A percentile compares a stretch with the other conserved stretches of the same genome.
Conservation (phyloP, 2,329 filamentous ascomycete genomes). For the Arthroderma uncinatum region DNA sequence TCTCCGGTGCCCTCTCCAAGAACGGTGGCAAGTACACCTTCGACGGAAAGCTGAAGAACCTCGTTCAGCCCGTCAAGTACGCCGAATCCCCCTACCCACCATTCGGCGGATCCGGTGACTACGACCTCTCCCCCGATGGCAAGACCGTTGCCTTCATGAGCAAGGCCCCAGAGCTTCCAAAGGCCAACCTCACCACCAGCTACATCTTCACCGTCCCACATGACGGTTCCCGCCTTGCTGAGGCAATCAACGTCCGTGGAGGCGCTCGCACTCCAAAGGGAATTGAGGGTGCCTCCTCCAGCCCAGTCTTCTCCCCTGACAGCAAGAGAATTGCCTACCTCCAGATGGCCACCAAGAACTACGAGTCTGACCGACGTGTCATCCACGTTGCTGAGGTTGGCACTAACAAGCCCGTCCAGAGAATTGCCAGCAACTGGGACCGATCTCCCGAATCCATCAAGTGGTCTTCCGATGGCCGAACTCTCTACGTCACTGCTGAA, state of each 20-base stretch:
- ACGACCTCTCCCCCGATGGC: constrained; percentile 48
- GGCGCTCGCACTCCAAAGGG: constrained; percentile 35
- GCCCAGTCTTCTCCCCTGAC: constrained; percentile 63
- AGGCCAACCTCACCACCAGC: constrained; percentile 60
- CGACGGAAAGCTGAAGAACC: constrained; percentile 47
- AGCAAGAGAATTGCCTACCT: constrained; percentile 63
- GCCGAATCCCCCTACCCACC: constrained; percentile 43
- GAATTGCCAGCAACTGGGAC: constrained; percentile 39
- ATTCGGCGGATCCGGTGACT: constrained; percentile 71
- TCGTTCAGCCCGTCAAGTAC: constrained; percentile 30
- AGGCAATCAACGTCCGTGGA: constrained; percentile 34
- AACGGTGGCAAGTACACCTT: constrained; percentile 27
- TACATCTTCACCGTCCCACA: constrained; percentile 66
- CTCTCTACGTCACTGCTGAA: constrained; percentile 64
- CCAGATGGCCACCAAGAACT: constrained; percentile 63
- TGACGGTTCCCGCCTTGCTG: constrained; percentile 45
- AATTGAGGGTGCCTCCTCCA: constrained; percentile 47
- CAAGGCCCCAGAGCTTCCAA: constrained; percentile 33
- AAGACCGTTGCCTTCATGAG: constrained; percentile 33
- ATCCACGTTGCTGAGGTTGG: constrained; percentile 34
- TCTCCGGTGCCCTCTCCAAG: constrained; percentile 52
- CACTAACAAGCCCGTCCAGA: constrained; percentile 27
- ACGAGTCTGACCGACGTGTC: constrained; percentile 63
- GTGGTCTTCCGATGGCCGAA: constrained; percentile 45
- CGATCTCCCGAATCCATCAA: constrained; percentile 41